These are phyloP conservation scores for Endocalyx cinctus DNA, from an alignment of 2,329 filamentous ascomycete genomes.

Conservation along the genomic window DNA sequence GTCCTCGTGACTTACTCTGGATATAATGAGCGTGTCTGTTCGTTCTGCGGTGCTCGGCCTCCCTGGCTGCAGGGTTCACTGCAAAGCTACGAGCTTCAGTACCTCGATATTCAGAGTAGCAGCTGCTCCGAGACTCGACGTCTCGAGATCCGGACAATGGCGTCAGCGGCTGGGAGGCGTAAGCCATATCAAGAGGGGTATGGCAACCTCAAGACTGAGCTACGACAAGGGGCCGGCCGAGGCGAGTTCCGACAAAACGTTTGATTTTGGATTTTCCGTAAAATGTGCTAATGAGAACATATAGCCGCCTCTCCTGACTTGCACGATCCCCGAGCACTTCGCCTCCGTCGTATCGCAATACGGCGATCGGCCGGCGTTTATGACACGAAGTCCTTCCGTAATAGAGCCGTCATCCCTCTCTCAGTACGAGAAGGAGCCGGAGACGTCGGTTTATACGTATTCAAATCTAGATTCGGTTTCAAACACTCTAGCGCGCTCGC, in stretches of 20 bases:
- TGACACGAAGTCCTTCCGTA: conserved; percentile 40
- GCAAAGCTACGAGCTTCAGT: too few relatives aligned
- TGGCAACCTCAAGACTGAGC: conserved; percentile 24
- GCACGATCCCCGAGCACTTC: conserved; percentile 72
- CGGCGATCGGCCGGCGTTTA: conserved; percentile 60
- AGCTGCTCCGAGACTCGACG: too few relatives aligned
- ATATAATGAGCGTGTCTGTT: too few relatives aligned
- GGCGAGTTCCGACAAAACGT: too few relatives aligned
- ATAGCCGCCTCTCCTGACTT: conserved; percentile 63
- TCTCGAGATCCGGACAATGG: too few relatives aligned
- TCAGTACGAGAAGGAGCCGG: conserved; percentile 44
- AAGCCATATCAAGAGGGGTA: too few relatives aligned
- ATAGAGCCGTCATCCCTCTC: conserved; percentile 15
- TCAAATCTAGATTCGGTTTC: conserved; percentile 68
- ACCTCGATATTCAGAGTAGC: too few relatives aligned
- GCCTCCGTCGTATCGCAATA: conserved; percentile 56
- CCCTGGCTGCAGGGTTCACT: too few relatives aligned
- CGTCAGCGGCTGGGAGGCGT: too few relatives aligned
- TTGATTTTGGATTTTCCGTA: too few relatives aligned
- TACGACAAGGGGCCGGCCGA: conserved; percentile 27
- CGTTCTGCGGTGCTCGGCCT: too few relatives aligned
- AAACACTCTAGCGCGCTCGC: conserved; percentile 67
- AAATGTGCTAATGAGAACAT: conserved; percentile 5
- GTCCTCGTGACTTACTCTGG: too few relatives aligned
- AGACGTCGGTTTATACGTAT: conserved; percentile 71